These are phyloP conservation scores for Alloteropsis semialata DNA, from an alignment of 176 grass and related monocot genomes.

Conservation along the genomic window DNA sequence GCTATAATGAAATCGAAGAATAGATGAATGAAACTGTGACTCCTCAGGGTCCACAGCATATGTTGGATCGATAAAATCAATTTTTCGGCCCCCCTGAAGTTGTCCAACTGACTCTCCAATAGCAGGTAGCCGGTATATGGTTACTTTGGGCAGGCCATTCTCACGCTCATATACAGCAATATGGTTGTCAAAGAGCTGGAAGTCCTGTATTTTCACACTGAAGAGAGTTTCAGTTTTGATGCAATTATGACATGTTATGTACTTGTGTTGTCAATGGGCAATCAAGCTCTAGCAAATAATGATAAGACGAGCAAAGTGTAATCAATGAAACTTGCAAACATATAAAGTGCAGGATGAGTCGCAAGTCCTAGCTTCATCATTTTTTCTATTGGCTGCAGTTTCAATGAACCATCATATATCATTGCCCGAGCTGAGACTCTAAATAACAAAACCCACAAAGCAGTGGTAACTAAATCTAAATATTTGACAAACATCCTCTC, in stretches of 20 bases:
- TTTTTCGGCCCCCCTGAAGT: constrained; percentile 51
- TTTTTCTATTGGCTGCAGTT: constrained; percentile 5
- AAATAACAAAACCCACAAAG: constrained; percentile 1
- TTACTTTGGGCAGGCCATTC: constrained; percentile 76
- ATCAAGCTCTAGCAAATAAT: constrained; percentile 8
- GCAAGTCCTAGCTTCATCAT: neutral
- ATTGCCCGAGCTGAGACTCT: neutral
- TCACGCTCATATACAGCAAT: constrained; percentile 82
- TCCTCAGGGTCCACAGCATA: constrained; percentile 57
- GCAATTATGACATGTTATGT: neutral
- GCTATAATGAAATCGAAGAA: constrained; percentile 79
- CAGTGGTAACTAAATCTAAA: constrained; percentile 18
- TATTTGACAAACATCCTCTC: neutral
- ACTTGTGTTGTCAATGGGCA: neutral
- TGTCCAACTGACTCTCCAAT: constrained; percentile 59
- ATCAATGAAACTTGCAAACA: neutral
- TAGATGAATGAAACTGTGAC: constrained; percentile 59
- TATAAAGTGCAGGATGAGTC: neutral
- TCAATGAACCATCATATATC: neutral
- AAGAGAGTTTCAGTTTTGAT: constrained; percentile 33
- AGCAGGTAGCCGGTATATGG: constrained; percentile 61
- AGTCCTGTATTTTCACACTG: constrained; percentile 84
- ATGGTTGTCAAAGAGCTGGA: constrained; percentile 78
- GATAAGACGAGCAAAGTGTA: neutral
- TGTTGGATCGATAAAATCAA: constrained; percentile 78